These are phyloP conservation scores for Vigna reflexopilosa DNA, from an alignment of 306 rosid species.

Conservation along the genomic window DNA sequence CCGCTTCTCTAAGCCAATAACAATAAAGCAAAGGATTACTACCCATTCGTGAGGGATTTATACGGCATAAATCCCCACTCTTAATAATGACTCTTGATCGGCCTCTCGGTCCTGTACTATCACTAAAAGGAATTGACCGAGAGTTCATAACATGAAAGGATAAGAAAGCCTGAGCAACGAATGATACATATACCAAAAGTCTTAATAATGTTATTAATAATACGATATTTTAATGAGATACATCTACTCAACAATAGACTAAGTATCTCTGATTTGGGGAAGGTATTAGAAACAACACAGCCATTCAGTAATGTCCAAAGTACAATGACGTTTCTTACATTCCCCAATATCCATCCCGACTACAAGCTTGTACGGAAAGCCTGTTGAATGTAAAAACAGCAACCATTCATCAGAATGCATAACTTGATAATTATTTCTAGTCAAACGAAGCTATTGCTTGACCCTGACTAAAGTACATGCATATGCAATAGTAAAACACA, in stretches of 20 bases:
- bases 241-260: conserved; percentile 25
- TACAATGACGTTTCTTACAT: conserved; percentile 14
- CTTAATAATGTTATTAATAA: conserved; percentile 13
- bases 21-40: background rate
- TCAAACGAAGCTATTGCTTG: background rate
- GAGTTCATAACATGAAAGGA: conserved; percentile 37
- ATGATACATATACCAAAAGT: conserved; percentile 40
- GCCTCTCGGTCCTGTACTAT: conserved; percentile 23
- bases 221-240: conserved; percentile 39
- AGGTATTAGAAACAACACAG: conserved; percentile 35
- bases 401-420: conserved; percentile 16
- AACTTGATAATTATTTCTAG: background rate
- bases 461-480: background rate
- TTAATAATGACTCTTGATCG: conserved; percentile 28
- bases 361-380: conserved; percentile 34
- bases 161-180: conserved; percentile 37
- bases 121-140: conserved; percentile 18
- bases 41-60: background rate
- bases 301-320: conserved; percentile 21
- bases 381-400: conserved; percentile 41
- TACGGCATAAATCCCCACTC: conserved; percentile 33
- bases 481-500: background rate
- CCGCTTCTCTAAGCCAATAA: conserved; percentile 4
- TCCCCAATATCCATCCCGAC: conserved; percentile 28
- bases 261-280: conserved; percentile 20